Evolutionary conservation across 768 basidiomycete genomes (phyloP).

Genomic region (Suillus placidus): DNA sequence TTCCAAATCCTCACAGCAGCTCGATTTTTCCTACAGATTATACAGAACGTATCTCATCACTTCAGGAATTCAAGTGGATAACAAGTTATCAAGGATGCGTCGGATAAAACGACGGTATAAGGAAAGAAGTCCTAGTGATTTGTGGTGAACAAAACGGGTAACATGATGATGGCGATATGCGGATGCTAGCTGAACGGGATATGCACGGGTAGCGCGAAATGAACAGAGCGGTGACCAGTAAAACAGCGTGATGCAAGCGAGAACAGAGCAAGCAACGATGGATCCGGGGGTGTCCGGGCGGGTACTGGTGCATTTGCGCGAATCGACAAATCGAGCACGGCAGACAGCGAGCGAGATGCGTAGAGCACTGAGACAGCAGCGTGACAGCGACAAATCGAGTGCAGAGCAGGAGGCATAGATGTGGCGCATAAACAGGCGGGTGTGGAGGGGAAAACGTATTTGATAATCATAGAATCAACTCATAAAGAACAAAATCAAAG

Average conservation of each 20-base stretch:
- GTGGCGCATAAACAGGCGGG: conserved; percentile 7
- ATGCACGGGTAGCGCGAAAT: conserved; percentile 3
- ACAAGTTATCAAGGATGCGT: conserved; percentile 1
- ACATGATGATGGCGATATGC: background rate
- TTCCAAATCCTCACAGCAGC: background rate
- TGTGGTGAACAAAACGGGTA: background rate
- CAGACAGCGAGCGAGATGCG: conserved; percentile 1
- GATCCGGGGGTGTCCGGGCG: background rate
- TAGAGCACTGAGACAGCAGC: conserved; percentile 5
- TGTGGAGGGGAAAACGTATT: conserved; percentile 9
- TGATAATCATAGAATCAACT: conserved; percentile 17
- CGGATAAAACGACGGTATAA: background rate
- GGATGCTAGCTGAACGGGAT: background rate
- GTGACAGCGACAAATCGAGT: conserved; percentile 11
- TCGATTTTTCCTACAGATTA: conserved; percentile 1
- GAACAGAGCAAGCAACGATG: conserved; percentile 9
- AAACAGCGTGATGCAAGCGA: conserved; percentile 9
- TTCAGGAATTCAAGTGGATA: background rate
- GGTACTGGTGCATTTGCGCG: conserved; percentile 7
- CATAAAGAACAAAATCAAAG: conserved; percentile 13
- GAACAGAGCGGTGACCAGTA: conserved; percentile 7
- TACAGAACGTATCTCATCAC: conserved; percentile 6
- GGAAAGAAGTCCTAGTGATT: background rate
- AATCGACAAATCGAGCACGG: conserved; percentile 5
- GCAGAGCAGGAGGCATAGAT: conserved; percentile 3